A percentile compares a stretch with the other conserved stretches of the same genome.
Conservation (phyloP, 108 stramenopile species). For the Skeletonema marinoi region DNA sequence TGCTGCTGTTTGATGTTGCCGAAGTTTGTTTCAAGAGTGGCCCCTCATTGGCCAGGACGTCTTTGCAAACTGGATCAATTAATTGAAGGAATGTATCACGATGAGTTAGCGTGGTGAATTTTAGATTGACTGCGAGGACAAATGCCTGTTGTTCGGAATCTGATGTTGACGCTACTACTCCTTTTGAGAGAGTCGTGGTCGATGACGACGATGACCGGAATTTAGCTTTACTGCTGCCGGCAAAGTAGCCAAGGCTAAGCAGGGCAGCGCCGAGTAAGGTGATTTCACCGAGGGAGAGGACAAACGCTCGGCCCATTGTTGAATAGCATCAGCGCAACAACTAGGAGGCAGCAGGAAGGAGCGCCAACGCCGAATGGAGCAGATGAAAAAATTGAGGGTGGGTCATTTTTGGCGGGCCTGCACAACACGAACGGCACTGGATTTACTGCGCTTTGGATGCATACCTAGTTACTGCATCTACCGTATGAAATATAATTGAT, state of each 20-base stretch:
- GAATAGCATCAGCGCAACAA: too few relatives aligned
- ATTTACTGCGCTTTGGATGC: too few relatives aligned
- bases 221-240: background rate
- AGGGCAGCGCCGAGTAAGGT: background rate
- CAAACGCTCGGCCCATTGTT: background rate
- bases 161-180: background rate
- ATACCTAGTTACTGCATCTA: too few relatives aligned
- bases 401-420: too few relatives aligned
- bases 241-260: background rate
- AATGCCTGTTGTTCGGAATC: conserved; percentile 4
- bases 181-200: background rate
- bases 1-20: background rate
- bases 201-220: background rate
- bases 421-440: too few relatives aligned
- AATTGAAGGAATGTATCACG: conserved; percentile 30
- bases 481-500: too few relatives aligned
- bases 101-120: conserved; percentile 14
- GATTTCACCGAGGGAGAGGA: background rate
- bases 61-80: conserved; percentile 27
- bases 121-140: conserved; percentile 34
- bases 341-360: too few relatives aligned
- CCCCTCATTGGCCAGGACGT: conserved; percentile 23
- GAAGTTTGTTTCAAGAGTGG: background rate
- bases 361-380: too few relatives aligned
- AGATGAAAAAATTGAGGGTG: too few relatives aligned